phyloP scores from a whole-genome alignment of 495 filamentous ascomycete species.

The Cairneyella variabilis region DNA sequence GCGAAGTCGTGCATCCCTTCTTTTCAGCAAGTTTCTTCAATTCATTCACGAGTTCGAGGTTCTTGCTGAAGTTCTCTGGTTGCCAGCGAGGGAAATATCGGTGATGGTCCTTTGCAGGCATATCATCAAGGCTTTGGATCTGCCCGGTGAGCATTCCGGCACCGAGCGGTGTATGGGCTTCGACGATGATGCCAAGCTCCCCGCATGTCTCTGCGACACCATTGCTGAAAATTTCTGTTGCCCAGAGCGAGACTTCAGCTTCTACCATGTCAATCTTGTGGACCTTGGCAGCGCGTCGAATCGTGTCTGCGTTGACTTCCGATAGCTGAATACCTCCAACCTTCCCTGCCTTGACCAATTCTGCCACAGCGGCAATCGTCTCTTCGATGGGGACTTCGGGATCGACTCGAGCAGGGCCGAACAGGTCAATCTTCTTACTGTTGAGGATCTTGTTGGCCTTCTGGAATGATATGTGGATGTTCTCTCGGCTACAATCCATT shows the following conservation, averaged over 20 bases:
- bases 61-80: constrained; percentile 64
- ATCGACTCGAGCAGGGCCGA: constrained; percentile 72
- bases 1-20: constrained; percentile 68
- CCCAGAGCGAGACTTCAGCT: constrained; percentile 71
- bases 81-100: constrained; percentile 58
- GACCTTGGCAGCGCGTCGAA: constrained; percentile 65
- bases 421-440: constrained; percentile 74
- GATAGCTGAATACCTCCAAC: constrained; percentile 72
- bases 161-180: constrained; percentile 43
- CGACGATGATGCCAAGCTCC: constrained; percentile 63
- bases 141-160: constrained; percentile 45
- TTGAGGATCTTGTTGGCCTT: constrained; percentile 56
- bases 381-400: constrained; percentile 45
- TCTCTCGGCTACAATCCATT: constrained; percentile 50
- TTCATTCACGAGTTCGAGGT: constrained; percentile 63
- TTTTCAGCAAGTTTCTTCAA: constrained; percentile 60
- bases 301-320: constrained; percentile 69
- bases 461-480: constrained; percentile 64
- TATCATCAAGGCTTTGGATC: constrained; percentile 54
- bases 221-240: constrained; percentile 63
- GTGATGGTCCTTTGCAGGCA: constrained; percentile 56
- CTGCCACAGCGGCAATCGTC: constrained; percentile 48
- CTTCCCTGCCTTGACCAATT: constrained; percentile 66
- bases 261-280: constrained; percentile 71
- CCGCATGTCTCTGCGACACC: constrained; percentile 67